Evolutionary conservation across 768 basidiomycete genomes (phyloP), one percentile per base, ranked within the genome.

Genomic region (Suillus alpinus): DNA sequence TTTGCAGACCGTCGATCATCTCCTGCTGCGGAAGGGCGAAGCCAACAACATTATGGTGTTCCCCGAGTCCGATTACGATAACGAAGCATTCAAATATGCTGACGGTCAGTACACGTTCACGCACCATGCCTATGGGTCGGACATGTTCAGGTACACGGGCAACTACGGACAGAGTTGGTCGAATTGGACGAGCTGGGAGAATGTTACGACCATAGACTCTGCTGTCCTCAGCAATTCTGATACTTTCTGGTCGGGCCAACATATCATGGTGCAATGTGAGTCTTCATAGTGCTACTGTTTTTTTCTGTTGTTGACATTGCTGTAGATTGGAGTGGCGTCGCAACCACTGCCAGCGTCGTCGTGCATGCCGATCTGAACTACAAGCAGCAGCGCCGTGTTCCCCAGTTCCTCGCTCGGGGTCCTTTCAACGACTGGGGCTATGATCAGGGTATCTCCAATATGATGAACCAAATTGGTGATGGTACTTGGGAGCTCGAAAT

Each of bases 371-470:
- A 97, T 68, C 72, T 79, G 60, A 81, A 81, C 46, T 91, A 83
- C 71, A 72, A 70, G 8, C 81, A 80, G 3, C 71, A 75, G 41
- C 88, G 95, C 67, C 89, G 93, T 29, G 88, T 92, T 32, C 95
- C 95, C 29, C 93, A 95, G 67, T 80, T 95, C 66, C 77, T 97
- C 57, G 91, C 86, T 47, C 89, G 95, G 66, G 95, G 95, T 52
- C 86, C 88, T 0, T 97, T 92, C 83, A 97, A 97, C 68, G 75
- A 82, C 39, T 97, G 94, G 93, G 95, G 95, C 59, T 94, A 86
- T 71, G 95, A 97, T 76, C 78, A 86, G 60, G 95, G 95, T 67
- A 83, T 94, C 46, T 65, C 83, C 0, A 82, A 90, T 43, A 66
- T 82, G 63, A 92, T 96, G 89, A 75, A 73, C 32, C 84, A 86